phyloP scores from a whole-genome alignment of 2,329 filamentous ascomycete species.

The Colletotrichum sp. region DNA sequence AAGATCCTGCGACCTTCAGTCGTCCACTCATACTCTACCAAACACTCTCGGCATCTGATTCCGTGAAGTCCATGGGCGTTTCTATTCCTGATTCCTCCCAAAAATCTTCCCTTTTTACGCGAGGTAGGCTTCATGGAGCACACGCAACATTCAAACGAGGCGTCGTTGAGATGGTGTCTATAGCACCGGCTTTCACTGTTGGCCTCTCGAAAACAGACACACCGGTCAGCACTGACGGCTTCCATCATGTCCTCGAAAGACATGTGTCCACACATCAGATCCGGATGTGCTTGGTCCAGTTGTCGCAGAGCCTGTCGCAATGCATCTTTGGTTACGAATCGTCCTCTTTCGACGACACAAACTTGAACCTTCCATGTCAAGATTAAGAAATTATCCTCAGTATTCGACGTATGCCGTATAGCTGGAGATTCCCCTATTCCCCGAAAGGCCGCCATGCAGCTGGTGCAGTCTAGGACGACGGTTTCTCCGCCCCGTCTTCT shows the following conservation, averaged over 20 bases:
- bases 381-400: rapidly evolving
- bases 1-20: background rate
- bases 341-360: background rate
- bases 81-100: background rate
- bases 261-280: background rate
- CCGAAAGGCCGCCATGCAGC: background rate
- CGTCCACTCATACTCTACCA: background rate
- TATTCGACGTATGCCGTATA: background rate
- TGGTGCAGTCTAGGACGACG: background rate
- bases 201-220: background rate
- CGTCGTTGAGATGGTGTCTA: rapidly evolving
- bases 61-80: background rate
- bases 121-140: background rate
- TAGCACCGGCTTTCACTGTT: background rate
- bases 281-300: background rate
- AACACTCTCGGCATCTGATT: background rate
- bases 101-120: background rate
- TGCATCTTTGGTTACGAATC: background rate
- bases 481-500: rapidly evolving
- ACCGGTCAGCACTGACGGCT: background rate
- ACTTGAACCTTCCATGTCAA: background rate
- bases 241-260: background rate
- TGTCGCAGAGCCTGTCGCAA: background rate
- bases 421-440: background rate
- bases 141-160: rapidly evolving